A percentile compares a stretch with the other conserved stretches of the same genome.
These are phyloP conservation scores for Pterocarpus macrocarpus DNA, from an alignment of 306 rosid genomes.

Conservation along the genomic window DNA sequence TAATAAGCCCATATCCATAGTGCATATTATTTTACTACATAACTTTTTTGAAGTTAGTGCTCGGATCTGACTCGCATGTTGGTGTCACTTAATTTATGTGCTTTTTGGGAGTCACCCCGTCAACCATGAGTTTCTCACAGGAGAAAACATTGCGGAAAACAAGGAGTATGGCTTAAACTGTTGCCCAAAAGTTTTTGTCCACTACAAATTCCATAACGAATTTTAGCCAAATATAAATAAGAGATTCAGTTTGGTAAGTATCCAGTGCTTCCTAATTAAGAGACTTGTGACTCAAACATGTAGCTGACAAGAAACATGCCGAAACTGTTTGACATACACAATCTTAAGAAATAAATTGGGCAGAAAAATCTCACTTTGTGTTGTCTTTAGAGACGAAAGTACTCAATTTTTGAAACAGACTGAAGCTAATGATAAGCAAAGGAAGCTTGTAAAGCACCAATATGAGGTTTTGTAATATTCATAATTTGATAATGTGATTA, in stretches of 20 bases:
- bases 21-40: not conserved
- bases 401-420: too few species aligned
- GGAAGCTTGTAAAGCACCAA: slow-evolving; percentile 15
- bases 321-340: not conserved
- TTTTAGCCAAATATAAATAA: not conserved
- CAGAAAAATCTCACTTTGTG: too few species aligned
- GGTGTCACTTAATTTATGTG: slow-evolving; percentile 15
- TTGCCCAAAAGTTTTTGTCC: not conserved
- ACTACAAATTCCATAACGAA: not conserved
- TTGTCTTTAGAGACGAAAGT: too few species aligned
- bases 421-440: slow-evolving; percentile 6
- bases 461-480: not conserved
- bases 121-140: not conserved
- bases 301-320: not conserved
- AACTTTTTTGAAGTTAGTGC: not conserved
- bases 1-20: too few species aligned
- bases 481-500: not conserved
- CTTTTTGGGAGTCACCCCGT: slow-evolving; percentile 14
- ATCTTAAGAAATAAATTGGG: too few species aligned
- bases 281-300: not conserved
- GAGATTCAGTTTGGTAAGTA: not conserved
- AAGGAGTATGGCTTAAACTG: slow-evolving; percentile 2
- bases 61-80: not conserved
- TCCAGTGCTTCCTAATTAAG: not conserved
- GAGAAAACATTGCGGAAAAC: not conserved